Evolutionary conservation across 2,329 filamentous ascomycete species (phyloP).

Genomic region (Dactylellina leptospora): DNA sequence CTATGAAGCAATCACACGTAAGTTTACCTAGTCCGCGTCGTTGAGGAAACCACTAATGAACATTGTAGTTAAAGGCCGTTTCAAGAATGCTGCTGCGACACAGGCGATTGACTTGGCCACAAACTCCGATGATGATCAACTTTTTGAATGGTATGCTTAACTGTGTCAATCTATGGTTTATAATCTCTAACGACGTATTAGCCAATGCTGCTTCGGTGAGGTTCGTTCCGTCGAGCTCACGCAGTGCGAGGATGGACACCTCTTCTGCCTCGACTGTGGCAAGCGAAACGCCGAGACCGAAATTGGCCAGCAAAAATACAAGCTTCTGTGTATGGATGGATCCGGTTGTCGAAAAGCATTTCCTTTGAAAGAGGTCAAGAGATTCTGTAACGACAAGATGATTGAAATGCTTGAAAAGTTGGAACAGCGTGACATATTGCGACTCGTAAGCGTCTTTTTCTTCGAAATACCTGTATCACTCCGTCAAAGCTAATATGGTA

Average conservation of each 20-base stretch:
- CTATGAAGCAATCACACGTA: constrained; percentile 32
- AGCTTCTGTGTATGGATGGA: constrained; percentile 75
- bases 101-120: constrained; percentile 57
- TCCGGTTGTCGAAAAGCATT: constrained; percentile 73
- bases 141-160: constrained; percentile 66
- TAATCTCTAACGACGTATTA: constrained; percentile 9
- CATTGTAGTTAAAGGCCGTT: constrained; percentile 53
- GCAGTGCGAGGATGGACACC: constrained; percentile 70
- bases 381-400: constrained; percentile 69
- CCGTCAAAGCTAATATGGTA: neutral
- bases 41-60: constrained; percentile 17
- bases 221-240: constrained; percentile 73
- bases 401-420: constrained; percentile 73
- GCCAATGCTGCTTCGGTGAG: constrained; percentile 76
- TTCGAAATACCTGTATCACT: neutral
- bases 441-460: constrained; percentile 10
- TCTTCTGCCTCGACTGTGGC: constrained; percentile 76
- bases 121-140: constrained; percentile 63
- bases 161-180: neutral
- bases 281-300: constrained; percentile 72
- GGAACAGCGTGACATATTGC: constrained; percentile 74
- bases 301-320: constrained; percentile 74
- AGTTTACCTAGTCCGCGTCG: neutral
- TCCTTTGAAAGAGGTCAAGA: constrained; percentile 65
- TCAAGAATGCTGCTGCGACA: constrained; percentile 55